phyloP scores from a whole-genome alignment of 345 rosid species.

The Hypericum androsaemum region DNA sequence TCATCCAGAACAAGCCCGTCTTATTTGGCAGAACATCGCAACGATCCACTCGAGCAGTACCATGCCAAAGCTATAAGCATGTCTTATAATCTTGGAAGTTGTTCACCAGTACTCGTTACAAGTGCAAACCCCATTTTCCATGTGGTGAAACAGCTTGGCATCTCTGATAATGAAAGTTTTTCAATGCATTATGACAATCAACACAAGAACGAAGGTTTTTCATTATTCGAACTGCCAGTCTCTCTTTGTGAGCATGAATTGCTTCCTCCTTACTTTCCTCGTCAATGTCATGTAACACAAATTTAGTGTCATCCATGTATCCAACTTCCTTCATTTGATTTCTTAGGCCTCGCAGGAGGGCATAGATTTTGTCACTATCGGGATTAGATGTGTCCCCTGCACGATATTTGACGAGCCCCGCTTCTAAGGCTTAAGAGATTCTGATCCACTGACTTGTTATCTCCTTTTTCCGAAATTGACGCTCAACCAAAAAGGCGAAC shows the following conservation, averaged over 20 bases:
- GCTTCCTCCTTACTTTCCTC: conserved; percentile 82
- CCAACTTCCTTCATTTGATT: conserved; percentile 71
- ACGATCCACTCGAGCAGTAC: conserved; percentile 31
- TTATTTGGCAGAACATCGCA: conserved; percentile 19
- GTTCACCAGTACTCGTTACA: conserved; percentile 80
- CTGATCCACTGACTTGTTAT: conserved; percentile 32
- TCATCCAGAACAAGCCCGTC: conserved; percentile 21
- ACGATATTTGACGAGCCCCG: conserved; percentile 37
- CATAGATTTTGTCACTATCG: conserved; percentile 44
- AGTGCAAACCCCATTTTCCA: conserved; percentile 51
- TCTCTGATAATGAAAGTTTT: conserved; percentile 54
- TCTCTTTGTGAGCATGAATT: conserved; percentile 80
- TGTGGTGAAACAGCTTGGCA: conserved; percentile 74
- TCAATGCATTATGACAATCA: conserved; percentile 70
- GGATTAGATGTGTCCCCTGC: conserved; percentile 85
- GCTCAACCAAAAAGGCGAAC: no score
- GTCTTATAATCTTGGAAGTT: conserved; percentile 29
- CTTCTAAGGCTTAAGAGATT: conserved; percentile 35
- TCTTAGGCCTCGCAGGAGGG: conserved; percentile 41
- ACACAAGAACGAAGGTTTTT: conserved; percentile 80
- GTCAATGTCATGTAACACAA: conserved; percentile 70
- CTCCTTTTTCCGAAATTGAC: conserved; percentile 35
- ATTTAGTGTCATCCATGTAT: conserved; percentile 47
- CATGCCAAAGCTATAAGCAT: conserved; percentile 38
- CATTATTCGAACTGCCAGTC: conserved; percentile 62